Conservation (phyloP, 306 rosid species). For the Ormosia emarginata region DNA sequence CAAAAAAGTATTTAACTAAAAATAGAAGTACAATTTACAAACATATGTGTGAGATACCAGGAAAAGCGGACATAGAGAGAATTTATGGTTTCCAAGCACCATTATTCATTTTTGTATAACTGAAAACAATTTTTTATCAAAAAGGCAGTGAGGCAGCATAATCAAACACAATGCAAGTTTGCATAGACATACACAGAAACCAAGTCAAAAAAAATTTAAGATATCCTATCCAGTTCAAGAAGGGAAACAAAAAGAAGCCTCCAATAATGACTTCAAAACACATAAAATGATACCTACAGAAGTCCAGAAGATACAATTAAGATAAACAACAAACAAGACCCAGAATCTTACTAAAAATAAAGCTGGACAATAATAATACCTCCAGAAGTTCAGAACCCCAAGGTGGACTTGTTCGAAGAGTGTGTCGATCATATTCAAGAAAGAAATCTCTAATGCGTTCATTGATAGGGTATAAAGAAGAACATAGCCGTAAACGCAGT, state of each 20-base stretch:
- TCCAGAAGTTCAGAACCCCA: conserved; percentile 99
- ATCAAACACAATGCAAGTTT: neutral
- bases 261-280: neutral
- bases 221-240: neutral
- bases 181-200: neutral
- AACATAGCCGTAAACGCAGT: conserved; percentile 88
- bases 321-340: neutral
- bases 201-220: neutral
- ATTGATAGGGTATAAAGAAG: conserved; percentile 88
- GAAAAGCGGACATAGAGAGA: neutral
- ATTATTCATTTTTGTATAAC: neutral
- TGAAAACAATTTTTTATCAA: neutral
- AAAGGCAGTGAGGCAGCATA: neutral
- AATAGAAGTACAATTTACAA: neutral
- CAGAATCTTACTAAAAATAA: conserved; percentile 3
- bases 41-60: neutral
- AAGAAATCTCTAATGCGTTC: conserved; percentile 95
- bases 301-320: neutral
- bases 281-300: neutral
- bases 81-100: neutral
- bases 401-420: conserved; percentile 98
- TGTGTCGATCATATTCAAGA: conserved; percentile 95
- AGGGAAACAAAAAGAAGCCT: neutral
- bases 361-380: conserved; percentile 48
- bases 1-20: neutral